phyloP scores from a whole-genome alignment of 208 protist species.

The Acanthamoeba lenticulata region DNA sequence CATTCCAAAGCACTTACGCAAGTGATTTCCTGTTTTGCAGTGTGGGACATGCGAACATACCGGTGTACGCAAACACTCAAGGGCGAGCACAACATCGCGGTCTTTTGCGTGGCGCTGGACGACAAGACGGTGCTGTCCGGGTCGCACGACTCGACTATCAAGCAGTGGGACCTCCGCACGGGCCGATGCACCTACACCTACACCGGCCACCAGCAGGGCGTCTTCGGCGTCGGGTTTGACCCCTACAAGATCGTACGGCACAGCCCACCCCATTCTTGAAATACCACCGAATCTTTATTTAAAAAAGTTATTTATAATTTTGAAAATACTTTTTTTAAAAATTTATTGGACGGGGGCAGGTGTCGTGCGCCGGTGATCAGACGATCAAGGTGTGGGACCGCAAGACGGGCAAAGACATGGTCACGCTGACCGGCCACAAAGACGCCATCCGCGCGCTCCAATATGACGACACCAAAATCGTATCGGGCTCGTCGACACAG shows the following conservation, averaged over 20 bases:
- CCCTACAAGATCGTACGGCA: conserved; percentile 16
- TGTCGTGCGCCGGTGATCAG: conserved; percentile 57
- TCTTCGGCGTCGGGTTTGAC: conserved; percentile 45
- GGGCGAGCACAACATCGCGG: conserved; percentile 43
- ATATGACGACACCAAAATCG: conserved; percentile 51
- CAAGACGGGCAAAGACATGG: neutral
- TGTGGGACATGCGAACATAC: conserved; percentile 30
- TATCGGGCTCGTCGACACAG: conserved; percentile 43
- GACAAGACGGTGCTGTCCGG: conserved; percentile 46
- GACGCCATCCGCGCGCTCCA: conserved; percentile 57
- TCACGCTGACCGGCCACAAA: conserved; percentile 12
- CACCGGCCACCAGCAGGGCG: neutral
- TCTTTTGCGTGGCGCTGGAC: conserved; percentile 41
- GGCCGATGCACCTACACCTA: neutral
- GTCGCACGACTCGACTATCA: conserved; percentile 24
- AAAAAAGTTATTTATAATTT: no score
- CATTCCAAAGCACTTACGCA: neutral
- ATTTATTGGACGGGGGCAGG: no score
- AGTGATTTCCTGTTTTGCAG: neutral
- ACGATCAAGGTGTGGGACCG: conserved; percentile 56
- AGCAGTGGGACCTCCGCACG: conserved; percentile 33
- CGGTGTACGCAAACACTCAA: conserved; percentile 1
- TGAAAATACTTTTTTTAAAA: no score
- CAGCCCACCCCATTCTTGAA: neutral
- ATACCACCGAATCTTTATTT: neutral